These are phyloP conservation scores for Chlamydomonas reinhardtii DNA, from an alignment of 163 green algal genomes.

Conservation along the genomic window DNA sequence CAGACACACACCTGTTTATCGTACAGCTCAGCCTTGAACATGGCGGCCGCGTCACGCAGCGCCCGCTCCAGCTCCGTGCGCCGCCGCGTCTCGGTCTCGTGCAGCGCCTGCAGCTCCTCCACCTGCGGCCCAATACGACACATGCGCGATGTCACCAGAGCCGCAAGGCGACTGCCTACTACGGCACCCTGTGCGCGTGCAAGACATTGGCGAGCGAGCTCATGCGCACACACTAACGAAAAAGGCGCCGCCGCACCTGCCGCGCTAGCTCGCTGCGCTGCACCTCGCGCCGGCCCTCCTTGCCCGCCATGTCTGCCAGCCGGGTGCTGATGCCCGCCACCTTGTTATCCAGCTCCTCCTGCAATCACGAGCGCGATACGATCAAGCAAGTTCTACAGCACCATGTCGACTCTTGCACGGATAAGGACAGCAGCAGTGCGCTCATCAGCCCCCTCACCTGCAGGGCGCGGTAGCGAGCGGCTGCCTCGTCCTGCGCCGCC, in stretches of 20 bases:
- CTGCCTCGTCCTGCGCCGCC: conserved; percentile 43
- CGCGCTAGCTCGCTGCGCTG: conserved; percentile 33
- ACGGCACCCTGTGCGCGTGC: too few species aligned
- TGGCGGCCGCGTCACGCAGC: conserved; percentile 34
- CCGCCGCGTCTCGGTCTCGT: conserved; percentile 41
- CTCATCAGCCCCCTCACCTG: too few species aligned
- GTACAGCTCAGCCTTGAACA: conserved; percentile 45
- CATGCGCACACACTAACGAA: too few species aligned
- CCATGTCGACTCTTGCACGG: too few species aligned
- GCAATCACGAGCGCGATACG: not conserved
- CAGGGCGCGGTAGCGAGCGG: conserved; percentile 13
- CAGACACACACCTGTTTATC: conserved; percentile 40
- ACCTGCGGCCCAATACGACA: not conserved
- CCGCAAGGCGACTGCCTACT: too few species aligned
- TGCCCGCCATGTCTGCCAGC: conserved; percentile 46
- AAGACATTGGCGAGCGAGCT: too few species aligned
- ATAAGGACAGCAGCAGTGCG: too few species aligned
- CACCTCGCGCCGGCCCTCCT: conserved; percentile 36
- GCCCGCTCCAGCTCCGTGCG: conserved; percentile 37
- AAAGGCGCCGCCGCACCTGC: not conserved
- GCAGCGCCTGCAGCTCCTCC: conserved; percentile 51
- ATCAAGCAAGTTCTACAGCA: too few species aligned
- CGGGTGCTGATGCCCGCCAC: conserved; percentile 39
- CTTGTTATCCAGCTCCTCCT: conserved; percentile 39
- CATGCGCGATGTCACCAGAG: not conserved